Conservation (phyloP, 306 rosid species). For the Herpetospermum pedunculosum region DNA sequence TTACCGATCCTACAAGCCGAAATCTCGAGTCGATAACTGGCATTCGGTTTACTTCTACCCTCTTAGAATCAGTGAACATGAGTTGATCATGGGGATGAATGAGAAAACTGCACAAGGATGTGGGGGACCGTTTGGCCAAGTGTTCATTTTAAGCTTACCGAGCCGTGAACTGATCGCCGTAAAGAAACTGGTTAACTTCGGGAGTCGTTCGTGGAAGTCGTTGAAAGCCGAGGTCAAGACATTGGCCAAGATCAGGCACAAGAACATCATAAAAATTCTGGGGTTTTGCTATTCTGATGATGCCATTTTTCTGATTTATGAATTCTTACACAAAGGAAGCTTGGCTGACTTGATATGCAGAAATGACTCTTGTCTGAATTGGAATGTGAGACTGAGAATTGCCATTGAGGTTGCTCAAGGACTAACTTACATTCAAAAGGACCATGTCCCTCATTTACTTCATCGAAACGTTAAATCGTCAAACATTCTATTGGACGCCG, state of each 20-base stretch:
- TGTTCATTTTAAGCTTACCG: constrained; percentile 54
- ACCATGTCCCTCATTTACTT: constrained; percentile 77
- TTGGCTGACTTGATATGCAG: constrained; percentile 61
- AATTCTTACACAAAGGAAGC: constrained; percentile 68
- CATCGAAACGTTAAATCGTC: constrained; percentile 77
- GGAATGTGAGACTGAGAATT: constrained; percentile 64
- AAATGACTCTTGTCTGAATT: constrained; percentile 40
- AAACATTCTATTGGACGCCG: constrained; percentile 70
- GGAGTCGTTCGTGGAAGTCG: constrained; percentile 52
- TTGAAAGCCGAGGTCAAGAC: constrained; percentile 80
- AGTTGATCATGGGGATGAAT: constrained; percentile 68
- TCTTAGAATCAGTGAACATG: constrained; percentile 81
- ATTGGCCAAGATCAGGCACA: constrained; percentile 85
- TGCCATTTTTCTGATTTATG: constrained; percentile 66
- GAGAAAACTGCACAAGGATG: constrained; percentile 59
- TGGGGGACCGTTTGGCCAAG: constrained; percentile 64
- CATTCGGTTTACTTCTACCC: constrained; percentile 85
- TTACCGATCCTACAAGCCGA: constrained; percentile 35
- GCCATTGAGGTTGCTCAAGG: constrained; percentile 90
- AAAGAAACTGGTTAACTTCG: constrained; percentile 71
- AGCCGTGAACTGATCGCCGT: constrained; percentile 79
- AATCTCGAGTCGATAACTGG: constrained; percentile 36
- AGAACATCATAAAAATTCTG: constrained; percentile 64
- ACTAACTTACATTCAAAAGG: constrained; percentile 81
- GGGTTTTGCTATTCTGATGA: constrained; percentile 88